Evolutionary conservation across 257 asterid genomes (phyloP).

Genomic region (Mentha longifolia): DNA sequence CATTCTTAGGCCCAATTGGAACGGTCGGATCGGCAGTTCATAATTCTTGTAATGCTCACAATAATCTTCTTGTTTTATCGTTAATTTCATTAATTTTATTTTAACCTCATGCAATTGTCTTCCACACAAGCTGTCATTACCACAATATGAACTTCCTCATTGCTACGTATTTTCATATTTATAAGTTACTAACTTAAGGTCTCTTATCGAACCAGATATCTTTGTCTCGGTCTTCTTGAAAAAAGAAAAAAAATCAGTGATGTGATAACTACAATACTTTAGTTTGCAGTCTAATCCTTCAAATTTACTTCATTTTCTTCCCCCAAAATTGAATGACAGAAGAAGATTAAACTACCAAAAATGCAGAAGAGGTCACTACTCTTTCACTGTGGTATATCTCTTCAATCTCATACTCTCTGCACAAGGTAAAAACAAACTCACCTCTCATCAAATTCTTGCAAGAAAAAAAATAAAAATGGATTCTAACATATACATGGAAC

Average conservation of each 20-base stretch:
- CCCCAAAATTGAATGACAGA: neutral
- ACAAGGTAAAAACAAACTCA: conserved; percentile 19
- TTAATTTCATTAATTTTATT: neutral
- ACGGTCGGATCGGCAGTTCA: neutral
- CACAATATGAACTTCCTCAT: neutral
- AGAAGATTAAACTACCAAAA: conserved; percentile 1
- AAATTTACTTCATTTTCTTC: neutral
- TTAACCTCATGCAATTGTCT: neutral
- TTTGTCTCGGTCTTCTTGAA: conserved; percentile 1
- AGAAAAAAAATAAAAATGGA: neutral
- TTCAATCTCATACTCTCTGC: conserved; percentile 19
- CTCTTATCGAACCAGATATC: neutral
- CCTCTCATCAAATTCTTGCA: neutral
- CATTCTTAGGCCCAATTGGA: neutral
- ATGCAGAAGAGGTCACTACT: conserved; percentile 20
- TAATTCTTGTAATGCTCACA: conserved; percentile 21
- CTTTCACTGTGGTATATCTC: neutral
- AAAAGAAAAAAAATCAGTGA: neutral
- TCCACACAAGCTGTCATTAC: neutral
- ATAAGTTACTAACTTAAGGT: neutral
- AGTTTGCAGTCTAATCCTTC: neutral
- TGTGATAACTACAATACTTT: neutral
- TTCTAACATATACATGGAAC: neutral
- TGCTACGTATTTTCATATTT: neutral
- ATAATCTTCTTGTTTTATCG: neutral